These are phyloP conservation scores for Lasiodiplodia hormozganensis DNA, from an alignment of 2,329 filamentous ascomycete genomes.

Conservation along the genomic window DNA sequence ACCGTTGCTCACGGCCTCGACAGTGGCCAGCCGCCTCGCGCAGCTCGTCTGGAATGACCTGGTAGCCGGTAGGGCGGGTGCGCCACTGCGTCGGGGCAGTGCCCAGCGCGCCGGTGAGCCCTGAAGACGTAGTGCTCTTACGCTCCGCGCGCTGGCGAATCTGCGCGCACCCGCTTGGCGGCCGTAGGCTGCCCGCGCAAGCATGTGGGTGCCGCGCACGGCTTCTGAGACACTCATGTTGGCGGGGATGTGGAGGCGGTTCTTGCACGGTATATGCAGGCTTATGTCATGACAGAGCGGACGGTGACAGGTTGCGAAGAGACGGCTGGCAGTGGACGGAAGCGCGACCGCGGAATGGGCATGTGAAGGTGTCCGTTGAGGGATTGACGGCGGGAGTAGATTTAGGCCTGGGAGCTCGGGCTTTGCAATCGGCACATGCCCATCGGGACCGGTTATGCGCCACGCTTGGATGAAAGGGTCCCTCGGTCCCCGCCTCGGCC, in stretches of 20 bases:
- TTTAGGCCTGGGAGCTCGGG: background rate
- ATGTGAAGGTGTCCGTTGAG: slow-evolving; percentile 12
- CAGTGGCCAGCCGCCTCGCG: slow-evolving; percentile 11
- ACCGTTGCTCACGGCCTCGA: slow-evolving; percentile 26
- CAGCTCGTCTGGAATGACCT: slow-evolving; percentile 17
- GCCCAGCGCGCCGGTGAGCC: slow-evolving; percentile 24
- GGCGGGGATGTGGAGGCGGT: background rate
- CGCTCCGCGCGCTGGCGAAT: background rate
- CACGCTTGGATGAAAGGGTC: background rate
- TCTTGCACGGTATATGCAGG: background rate
- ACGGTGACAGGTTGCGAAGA: background rate
- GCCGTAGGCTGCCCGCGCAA: slow-evolving; percentile 16
- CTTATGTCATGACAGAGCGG: slow-evolving; percentile 17
- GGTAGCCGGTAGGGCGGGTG: slow-evolving; percentile 8
- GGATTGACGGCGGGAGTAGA: slow-evolving; percentile 6
- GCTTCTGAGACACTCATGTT: slow-evolving; percentile 17
- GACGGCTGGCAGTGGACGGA: background rate
- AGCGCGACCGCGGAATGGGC: background rate
- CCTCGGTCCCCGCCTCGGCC: background rate
- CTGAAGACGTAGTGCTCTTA: slow-evolving; percentile 17
- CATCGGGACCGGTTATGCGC: background rate
- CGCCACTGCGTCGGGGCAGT: slow-evolving; percentile 19
- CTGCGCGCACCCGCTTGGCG: slow-evolving; percentile 13
- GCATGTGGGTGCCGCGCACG: slow-evolving; percentile 16
- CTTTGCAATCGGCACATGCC: slow-evolving; percentile 6